A percentile compares a stretch with the other conserved stretches of the same genome.
phyloP scores from a whole-genome alignment of 2,329 filamentous ascomycete species.

The Laburnicola sp. region DNA sequence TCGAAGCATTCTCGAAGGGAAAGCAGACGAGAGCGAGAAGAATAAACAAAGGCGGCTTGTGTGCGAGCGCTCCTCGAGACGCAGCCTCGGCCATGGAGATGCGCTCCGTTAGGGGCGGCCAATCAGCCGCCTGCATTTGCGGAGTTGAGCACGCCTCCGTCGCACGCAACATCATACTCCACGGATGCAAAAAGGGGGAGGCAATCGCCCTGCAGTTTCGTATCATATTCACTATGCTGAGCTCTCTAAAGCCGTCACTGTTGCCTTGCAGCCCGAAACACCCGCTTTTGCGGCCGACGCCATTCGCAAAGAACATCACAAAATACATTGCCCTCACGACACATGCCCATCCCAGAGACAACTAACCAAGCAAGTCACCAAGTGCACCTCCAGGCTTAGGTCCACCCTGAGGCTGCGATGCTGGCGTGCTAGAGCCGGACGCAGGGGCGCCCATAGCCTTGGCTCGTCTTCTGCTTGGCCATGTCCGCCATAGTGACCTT shows the following conservation, averaged over 20 bases:
- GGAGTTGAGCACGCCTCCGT: background rate
- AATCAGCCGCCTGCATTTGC: conserved; percentile 5
- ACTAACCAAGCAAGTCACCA: conserved; percentile 41
- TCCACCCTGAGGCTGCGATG: conserved; percentile 31
- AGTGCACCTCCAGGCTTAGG: conserved; percentile 43
- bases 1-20: conserved; percentile 47
- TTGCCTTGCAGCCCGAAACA: background rate
- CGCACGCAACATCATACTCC: too few relatives aligned
- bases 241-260: background rate
- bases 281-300: conserved; percentile 7
- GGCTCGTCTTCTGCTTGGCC: conserved; percentile 96
- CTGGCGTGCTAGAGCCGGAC: conserved; percentile 41
- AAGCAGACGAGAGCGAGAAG: background rate
- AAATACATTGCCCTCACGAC: background rate
- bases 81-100: conserved; percentile 8
- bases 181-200: too few relatives aligned
- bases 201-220: background rate
- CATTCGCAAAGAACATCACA: conserved; percentile 6
- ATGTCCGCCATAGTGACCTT: conserved; percentile 85
- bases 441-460: conserved; percentile 81
- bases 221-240: background rate
- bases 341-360: background rate
- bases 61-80: conserved; percentile 3
- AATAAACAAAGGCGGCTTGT: background rate
- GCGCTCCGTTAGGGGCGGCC: conserved; percentile 2